Evolutionary conservation across 345 rosid genomes (phyloP).

Genomic region (Aegle marmelos): DNA sequence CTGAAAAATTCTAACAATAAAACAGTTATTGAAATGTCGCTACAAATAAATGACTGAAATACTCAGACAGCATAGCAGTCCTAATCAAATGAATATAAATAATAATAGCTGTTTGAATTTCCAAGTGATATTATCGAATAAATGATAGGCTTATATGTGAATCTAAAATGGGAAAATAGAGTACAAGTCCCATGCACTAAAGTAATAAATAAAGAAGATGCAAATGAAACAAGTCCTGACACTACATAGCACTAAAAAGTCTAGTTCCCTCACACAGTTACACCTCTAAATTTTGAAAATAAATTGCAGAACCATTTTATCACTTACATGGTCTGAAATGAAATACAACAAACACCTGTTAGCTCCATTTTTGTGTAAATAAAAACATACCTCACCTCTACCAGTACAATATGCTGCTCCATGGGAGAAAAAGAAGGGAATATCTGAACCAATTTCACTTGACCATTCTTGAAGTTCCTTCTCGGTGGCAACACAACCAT

Average conservation of each 20-base stretch:
- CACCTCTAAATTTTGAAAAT: background rate
- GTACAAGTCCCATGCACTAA: background rate
- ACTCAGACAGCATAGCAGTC: background rate
- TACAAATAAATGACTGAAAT: background rate
- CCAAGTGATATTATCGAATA: background rate
- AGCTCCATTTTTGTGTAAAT: slow-evolving; percentile 2
- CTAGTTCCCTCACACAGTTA: background rate
- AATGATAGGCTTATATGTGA: background rate
- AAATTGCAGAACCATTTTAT: background rate
- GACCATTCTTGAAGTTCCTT: slow-evolving; percentile 97
- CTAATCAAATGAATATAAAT: background rate
- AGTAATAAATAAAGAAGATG: background rate
- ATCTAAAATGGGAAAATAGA: background rate
- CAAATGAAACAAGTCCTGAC: background rate
- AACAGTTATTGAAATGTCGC: background rate
- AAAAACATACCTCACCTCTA: slow-evolving; percentile 85
- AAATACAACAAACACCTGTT: background rate
- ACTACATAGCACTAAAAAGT: background rate
- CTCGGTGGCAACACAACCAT: slow-evolving; percentile 68
- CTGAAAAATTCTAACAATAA: background rate
- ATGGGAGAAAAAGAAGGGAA: slow-evolving; percentile 92
- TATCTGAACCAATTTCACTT: slow-evolving; percentile 92
- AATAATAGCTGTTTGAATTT: background rate
- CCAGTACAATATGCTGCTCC: slow-evolving; percentile 98
- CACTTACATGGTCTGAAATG: slow-evolving; percentile 1